These are phyloP conservation scores for Colletotrichum tofieldiae DNA, from an alignment of 2,329 filamentous ascomycete species.

Conservation along the genomic window DNA sequence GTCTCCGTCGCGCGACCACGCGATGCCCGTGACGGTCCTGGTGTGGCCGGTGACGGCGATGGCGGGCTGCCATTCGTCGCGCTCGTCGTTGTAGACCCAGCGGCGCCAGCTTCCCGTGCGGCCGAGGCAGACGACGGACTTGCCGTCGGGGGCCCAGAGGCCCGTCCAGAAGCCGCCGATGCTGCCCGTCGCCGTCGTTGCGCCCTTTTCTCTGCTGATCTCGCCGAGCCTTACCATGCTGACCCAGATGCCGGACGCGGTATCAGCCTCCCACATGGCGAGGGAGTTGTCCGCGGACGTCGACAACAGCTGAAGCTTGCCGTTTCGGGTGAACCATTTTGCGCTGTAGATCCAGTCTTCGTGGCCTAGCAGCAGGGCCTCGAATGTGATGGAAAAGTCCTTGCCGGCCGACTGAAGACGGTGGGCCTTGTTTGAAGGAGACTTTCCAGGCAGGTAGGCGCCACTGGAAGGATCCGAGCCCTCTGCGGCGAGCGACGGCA, in stretches of 20 bases:
- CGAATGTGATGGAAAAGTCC: conserved; percentile 89
- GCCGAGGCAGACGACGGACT: conserved; percentile 84
- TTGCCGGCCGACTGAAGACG: conserved; percentile 73
- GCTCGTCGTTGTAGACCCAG: conserved; percentile 77
- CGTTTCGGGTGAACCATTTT: conserved; percentile 74
- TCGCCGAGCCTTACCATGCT: conserved; percentile 90
- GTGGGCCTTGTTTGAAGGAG: conserved; percentile 91
- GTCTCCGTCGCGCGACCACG: conserved; percentile 86
- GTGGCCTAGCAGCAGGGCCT: conserved; percentile 92
- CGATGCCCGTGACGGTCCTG: conserved; percentile 83
- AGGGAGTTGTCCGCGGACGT: conserved; percentile 96
- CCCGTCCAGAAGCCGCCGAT: conserved; percentile 97
- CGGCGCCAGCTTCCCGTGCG: conserved; percentile 94
- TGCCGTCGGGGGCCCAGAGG: conserved; percentile 87
- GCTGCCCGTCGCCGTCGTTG: conserved; percentile 95
- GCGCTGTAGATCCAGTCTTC: conserved; percentile 99
- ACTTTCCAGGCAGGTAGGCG: conserved; percentile 76
- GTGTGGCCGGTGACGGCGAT: conserved; percentile 89
- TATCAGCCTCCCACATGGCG: conserved; percentile 91
- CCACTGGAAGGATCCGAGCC: conserved; percentile 71
- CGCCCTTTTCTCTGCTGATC: conserved; percentile 94
- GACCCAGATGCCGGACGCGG: conserved; percentile 90
- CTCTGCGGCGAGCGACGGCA: conserved; percentile 70
- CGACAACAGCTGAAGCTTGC: conserved; percentile 82
- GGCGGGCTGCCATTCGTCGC: conserved; percentile 82